Evolutionary conservation across 768 basidiomycete genomes (phyloP), one percentile per base, ranked within the genome.

Genomic region (Kwoniella dejecticola): DNA sequence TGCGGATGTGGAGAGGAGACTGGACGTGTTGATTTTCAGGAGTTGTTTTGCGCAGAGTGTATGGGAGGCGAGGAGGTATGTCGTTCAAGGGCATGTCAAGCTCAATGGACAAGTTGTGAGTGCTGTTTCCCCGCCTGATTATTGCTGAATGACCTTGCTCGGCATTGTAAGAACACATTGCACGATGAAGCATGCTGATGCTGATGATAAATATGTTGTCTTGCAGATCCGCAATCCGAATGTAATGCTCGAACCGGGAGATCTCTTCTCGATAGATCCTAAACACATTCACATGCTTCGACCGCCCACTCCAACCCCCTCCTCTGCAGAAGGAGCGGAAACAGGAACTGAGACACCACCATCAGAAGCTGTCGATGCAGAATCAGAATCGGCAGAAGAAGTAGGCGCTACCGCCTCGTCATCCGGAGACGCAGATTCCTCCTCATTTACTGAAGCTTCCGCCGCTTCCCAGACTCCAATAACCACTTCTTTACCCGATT

Each of bases 1-100:
- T 77, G 79, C 85, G 0, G 91, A 97, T 79, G 84, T 98, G n/a
- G 96, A 99, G 82, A 84, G 93, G 75, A 79, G 96, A 78, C 84
- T 99, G 77, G 96, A 99, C 72, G 88, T 91, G 45, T 85, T 97
- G 76, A 80, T 98, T 50, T 98, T 97, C 80, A 82, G 94, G 48
- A 85, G 85, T 57, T 95, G 94, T 76, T 87, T 98, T 68, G 88
- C 88, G 27, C 84, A 86, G 63, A 92, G 89, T 72, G 88, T 94
- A 47, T 96, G 93, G 78, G 88, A 91, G 69, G 96, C 96, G 3
- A 83, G 92, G 68, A 81, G 88, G 63, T 79, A 97, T 69, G 88
- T 98, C 68, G 82, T 93, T 19, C 89, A 91, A 61, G 92, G 94
- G 0, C 83, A 89, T 63, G 91, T 99, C 27, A 80, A 85, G 73